Evolutionary conservation across 805 yeast species (phyloP).

Genomic region (Zygotorulaspora sp.): DNA sequence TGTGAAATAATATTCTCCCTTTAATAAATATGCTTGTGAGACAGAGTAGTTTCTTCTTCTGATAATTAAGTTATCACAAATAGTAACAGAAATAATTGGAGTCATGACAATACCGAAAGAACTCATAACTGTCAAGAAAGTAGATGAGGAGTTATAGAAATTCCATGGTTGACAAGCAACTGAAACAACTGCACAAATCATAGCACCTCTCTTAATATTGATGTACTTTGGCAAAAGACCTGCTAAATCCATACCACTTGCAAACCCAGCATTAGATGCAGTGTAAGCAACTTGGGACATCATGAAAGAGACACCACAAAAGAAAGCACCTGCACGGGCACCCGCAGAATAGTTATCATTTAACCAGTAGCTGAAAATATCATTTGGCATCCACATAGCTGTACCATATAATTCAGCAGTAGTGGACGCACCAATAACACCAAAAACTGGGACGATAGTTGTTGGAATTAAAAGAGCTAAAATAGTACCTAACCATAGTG

Average conservation of each 20-base stretch:
- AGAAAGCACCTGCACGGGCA: slow-evolving; percentile 39
- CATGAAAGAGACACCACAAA: slow-evolving; percentile 38
- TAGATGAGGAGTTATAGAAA: slow-evolving; percentile 37
- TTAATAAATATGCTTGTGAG: slow-evolving; percentile 25
- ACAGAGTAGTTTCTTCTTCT: slow-evolving; percentile 37
- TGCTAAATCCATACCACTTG: slow-evolving; percentile 44
- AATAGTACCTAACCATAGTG: slow-evolving; percentile 34
- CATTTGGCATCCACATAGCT: slow-evolving; percentile 38
- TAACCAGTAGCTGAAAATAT: slow-evolving; percentile 32
- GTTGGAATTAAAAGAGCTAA: slow-evolving; percentile 37
- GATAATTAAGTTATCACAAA: slow-evolving; percentile 40
- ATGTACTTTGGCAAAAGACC: slow-evolving; percentile 40
- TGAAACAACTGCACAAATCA: slow-evolving; percentile 35
- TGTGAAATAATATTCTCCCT: slow-evolving; percentile 37
- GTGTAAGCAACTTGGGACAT: slow-evolving; percentile 40
- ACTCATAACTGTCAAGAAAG: slow-evolving; percentile 38
- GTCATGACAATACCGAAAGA: slow-evolving; percentile 39
- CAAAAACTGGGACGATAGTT: slow-evolving; percentile 42
- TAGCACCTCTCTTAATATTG: slow-evolving; percentile 40
- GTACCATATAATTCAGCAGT: slow-evolving; percentile 35
- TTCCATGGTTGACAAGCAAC: slow-evolving; percentile 40
- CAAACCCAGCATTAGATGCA: slow-evolving; percentile 38
- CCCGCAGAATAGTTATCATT: slow-evolving; percentile 33
- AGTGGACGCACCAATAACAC: slow-evolving; percentile 42
- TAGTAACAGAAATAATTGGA: slow-evolving; percentile 38